Conservation (phyloP, 2,329 filamentous ascomycete genomes). For the Pseudocercospora fijiensis region DNA sequence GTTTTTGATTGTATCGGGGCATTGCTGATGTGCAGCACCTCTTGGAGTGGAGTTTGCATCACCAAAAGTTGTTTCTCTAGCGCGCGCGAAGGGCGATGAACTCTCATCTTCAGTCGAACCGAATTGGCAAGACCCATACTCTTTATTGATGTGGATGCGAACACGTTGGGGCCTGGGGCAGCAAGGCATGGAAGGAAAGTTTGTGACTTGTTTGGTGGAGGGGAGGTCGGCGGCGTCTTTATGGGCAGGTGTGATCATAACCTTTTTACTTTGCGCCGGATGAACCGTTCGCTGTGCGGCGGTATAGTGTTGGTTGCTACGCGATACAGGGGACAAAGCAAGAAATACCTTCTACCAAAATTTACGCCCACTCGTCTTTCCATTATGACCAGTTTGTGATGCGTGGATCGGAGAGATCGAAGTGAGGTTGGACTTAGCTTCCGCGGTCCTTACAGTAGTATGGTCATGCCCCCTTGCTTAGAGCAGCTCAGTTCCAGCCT, state of each 20-base stretch:
- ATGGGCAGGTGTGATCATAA: background rate
- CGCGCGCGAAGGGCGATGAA: background rate
- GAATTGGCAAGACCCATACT: constrained; percentile 4
- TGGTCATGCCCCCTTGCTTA: constrained; percentile 6
- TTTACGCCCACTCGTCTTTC: background rate
- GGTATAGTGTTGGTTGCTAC: background rate
- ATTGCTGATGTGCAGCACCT: background rate
- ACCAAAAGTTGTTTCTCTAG: constrained; percentile 10
- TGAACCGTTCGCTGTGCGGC: background rate
- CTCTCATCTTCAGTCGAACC: constrained; percentile 6
- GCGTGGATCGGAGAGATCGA: background rate
- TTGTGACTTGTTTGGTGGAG: background rate
- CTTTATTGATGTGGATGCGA: constrained; percentile 12
- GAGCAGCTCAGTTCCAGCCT: background rate
- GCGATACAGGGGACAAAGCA: background rate
- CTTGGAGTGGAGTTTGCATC: constrained; percentile 6
- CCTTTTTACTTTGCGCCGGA: background rate
- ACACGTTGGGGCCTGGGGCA: background rate
- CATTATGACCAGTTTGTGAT: background rate
- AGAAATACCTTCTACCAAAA: background rate
- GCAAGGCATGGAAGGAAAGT: background rate
- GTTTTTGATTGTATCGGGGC: background rate
- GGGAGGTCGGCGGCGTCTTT: background rate
- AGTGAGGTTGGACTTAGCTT: constrained; percentile 1
- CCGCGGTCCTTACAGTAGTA: background rate